phyloP scores from a whole-genome alignment of 805 yeast genomes.

The Diddensiella caesifluorescens region DNA sequence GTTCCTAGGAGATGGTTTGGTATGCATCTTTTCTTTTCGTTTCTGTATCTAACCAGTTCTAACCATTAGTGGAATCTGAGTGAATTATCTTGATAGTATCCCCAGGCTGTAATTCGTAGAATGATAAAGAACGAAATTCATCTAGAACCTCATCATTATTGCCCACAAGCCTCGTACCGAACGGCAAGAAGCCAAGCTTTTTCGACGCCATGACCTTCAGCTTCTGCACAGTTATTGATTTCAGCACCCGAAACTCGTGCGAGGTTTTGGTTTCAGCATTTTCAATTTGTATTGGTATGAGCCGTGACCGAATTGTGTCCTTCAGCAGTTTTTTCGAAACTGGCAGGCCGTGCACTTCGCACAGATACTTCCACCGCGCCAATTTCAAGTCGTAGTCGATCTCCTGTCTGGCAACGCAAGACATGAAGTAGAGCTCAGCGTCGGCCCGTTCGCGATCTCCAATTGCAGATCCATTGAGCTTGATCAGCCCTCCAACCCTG shows the following conservation, averaged over 20 bases:
- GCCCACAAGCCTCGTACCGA: conserved; percentile 6
- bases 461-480: conserved; percentile 56
- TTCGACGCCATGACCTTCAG: conserved; percentile 32
- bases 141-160: conserved; percentile 7
- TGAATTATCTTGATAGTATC: conserved; percentile 6
- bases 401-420: conserved; percentile 38
- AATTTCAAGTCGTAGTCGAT: conserved; percentile 19
- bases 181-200: conserved; percentile 11
- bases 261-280: conserved; percentile 5
- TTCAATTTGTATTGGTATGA: conserved; percentile 19
- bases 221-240: conserved; percentile 34
- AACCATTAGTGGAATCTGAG: conserved; percentile 1
- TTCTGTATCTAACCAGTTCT: background rate
- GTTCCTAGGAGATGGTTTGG: conserved; percentile 74
- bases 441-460: conserved; percentile 45
- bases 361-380: conserved; percentile 42
- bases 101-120: conserved; percentile 2
- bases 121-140: background rate
- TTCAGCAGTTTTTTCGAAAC: background rate
- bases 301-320: conserved; percentile 18
- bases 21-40: background rate
- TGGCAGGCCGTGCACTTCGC: conserved; percentile 33
- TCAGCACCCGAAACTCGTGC: conserved; percentile 22
- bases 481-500: conserved; percentile 36
- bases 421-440: conserved; percentile 64